Base-by-base conservation (phyloP, 1,284 basidiomycete species). In the Rhizopogon parksii region DNA sequence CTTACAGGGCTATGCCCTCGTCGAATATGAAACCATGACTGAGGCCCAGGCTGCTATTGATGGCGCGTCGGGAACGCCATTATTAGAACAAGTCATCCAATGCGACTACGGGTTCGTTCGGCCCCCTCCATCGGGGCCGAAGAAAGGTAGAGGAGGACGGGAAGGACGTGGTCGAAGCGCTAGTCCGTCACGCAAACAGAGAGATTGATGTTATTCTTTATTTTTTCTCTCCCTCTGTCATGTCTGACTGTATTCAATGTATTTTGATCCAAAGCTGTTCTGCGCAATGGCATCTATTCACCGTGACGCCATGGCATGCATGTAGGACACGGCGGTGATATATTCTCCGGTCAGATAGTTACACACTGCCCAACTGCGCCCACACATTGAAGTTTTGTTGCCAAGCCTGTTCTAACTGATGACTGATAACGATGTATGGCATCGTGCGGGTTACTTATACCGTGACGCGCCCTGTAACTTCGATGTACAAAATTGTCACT, bases 21-120 rank as follows among this genome's bases (percentile, higher is more conserved):
- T 99, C 53, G 95, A 99, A 70, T 99, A 96, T 65, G 92, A 91
- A 61, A 92, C 89, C 7, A 88, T 91, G 78, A 78, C 83, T 12
- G 94, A 99, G 59, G 95, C 95, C 2, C 89, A 95, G 61, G 82
- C 83, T 35, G 95, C 96, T 17, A 96, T 99, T 61, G 90, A 92
- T 49, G 87, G 84, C 50, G 90, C 90, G 21, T 83, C 86, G 32
- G 91, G 91, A 4, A 85, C 91, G 6, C 77, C 82, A 11, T 71
- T 99, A 53, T 73, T 99, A 54, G 95, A 97, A 63, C 90, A 98
- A 71, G 76, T 72, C 32, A 78, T 99, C 40, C 83, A 89, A 58
- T 95, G 94, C 60, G 95, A 98, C 65, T 99, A 94, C 68, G 95
- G 91, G 0, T 99, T 99, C 64, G 87, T 97, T 34, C 82, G 92